These are phyloP conservation scores for Annulohypoxylon bovei DNA, from an alignment of 495 filamentous ascomycete species.

Conservation along the genomic window DNA sequence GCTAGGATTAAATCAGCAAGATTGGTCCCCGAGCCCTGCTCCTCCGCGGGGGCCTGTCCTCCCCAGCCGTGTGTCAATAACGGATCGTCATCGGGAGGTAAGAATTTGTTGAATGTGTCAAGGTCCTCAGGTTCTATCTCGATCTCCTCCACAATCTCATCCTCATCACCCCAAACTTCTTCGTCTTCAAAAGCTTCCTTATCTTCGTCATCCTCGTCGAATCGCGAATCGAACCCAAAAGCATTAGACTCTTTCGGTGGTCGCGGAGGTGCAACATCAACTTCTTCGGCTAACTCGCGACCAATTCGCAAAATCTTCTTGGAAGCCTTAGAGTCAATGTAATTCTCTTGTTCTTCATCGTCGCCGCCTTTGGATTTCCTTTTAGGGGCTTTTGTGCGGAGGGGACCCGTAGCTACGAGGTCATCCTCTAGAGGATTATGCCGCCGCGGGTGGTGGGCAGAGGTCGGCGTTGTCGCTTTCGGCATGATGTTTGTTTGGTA, in stretches of 20 bases:
- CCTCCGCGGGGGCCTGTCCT: slow-evolving; percentile 49
- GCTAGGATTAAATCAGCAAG: slow-evolving; percentile 91
- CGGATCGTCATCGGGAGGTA: slow-evolving; percentile 69
- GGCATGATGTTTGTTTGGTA: slow-evolving; percentile 52
- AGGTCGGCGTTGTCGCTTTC: slow-evolving; percentile 59
- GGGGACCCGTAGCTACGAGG: slow-evolving; percentile 69
- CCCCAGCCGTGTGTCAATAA: slow-evolving; percentile 58
- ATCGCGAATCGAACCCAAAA: slow-evolving; percentile 58
- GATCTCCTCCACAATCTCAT: slow-evolving; percentile 77
- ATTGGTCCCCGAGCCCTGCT: slow-evolving; percentile 72
- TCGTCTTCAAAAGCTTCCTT: slow-evolving; percentile 62
- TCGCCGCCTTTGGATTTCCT: slow-evolving; percentile 68
- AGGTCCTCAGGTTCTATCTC: slow-evolving; percentile 92
- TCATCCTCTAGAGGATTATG: slow-evolving; percentile 81
- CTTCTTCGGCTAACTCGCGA: slow-evolving; percentile 82
- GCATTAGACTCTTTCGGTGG: slow-evolving; percentile 44
- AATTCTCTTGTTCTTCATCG: slow-evolving; percentile 71
- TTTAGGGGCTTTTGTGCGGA: slow-evolving; percentile 61
- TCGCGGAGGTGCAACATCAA: slow-evolving; percentile 47
- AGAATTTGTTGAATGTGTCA: slow-evolving; percentile 88
- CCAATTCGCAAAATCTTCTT: slow-evolving; percentile 88
- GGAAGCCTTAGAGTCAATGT: slow-evolving; percentile 86
- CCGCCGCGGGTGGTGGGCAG: slow-evolving; percentile 52
- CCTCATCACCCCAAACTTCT: slow-evolving; percentile 73
- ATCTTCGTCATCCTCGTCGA: slow-evolving; percentile 44